Conservation (phyloP, 768 basidiomycete genomes). For the Tephrocybe sp. region DNA sequence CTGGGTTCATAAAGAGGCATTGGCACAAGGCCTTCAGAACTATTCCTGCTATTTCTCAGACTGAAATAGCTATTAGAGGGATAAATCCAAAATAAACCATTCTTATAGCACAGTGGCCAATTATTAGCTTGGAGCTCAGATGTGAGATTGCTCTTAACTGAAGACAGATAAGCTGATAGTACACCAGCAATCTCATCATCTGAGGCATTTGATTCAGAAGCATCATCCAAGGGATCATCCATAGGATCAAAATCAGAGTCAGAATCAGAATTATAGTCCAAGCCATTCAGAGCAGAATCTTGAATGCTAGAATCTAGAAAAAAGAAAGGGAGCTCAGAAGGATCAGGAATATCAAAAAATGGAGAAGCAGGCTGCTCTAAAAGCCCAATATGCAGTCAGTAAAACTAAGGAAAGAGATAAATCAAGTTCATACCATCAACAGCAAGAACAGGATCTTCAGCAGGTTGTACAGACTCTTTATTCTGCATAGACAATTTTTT, state of each 20-base stretch:
- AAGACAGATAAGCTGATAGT: conserved; percentile 3
- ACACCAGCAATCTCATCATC: background rate
- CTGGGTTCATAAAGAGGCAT: no score
- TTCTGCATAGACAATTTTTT: no score
- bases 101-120: conserved; percentile 7
- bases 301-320: conserved; percentile 3
- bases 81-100: conserved; percentile 8
- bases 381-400: no score
- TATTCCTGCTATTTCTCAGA: conserved; percentile 1
- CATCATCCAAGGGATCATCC: background rate
- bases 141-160: conserved; percentile 7
- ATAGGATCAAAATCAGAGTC: conserved; percentile 2
- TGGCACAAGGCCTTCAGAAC: no score
- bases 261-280: background rate
- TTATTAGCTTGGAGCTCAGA: conserved; percentile 5
- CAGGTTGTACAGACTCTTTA: no score
- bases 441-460: background rate
- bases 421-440: background rate
- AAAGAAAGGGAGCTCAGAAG: background rate
- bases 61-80: conserved; percentile 8
- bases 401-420: background rate
- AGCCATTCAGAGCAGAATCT: background rate
- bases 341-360: background rate
- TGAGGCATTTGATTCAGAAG: conserved; percentile 1
- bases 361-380: no score